These are phyloP conservation scores for Calonectria hawksworthii DNA, from an alignment of 2,329 filamentous ascomycete genomes.

Conservation along the genomic window DNA sequence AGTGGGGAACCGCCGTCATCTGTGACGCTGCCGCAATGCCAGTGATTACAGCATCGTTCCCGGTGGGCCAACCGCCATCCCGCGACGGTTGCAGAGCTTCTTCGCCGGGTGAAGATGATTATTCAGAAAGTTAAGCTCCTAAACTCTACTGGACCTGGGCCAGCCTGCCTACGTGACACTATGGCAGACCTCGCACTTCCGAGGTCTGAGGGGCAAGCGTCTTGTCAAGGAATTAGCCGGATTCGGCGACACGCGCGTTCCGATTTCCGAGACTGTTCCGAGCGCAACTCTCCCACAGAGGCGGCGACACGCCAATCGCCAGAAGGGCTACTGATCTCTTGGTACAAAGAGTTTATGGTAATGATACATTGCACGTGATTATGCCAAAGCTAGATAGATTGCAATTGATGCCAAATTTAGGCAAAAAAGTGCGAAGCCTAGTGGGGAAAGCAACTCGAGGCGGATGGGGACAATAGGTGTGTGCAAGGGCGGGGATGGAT, in stretches of 20 bases:
- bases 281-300: background rate
- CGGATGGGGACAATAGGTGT: too few relatives aligned
- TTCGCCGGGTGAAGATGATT: background rate
- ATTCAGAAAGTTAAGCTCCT: background rate
- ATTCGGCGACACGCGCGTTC: background rate
- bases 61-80: background rate
- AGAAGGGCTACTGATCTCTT: background rate
- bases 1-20: constrained; percentile 3
- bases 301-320: background rate
- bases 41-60: background rate
- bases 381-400: background rate
- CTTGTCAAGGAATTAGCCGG: background rate
- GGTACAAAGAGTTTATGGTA: background rate
- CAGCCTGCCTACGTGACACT: background rate
- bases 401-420: background rate
- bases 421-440: background rate
- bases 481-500: background rate
- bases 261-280: constrained; percentile 1
- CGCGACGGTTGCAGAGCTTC: background rate
- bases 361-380: background rate
- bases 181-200: background rate
- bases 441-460: too few relatives aligned
- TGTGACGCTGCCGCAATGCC: background rate
- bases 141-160: background rate
- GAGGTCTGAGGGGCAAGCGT: background rate